Percentiles rank a stretch among this genome's conserved stretches.
phyloP scores from a whole-genome alignment of 2,329 filamentous ascomycete species.

The Alternaria angustiovoidea region DNA sequence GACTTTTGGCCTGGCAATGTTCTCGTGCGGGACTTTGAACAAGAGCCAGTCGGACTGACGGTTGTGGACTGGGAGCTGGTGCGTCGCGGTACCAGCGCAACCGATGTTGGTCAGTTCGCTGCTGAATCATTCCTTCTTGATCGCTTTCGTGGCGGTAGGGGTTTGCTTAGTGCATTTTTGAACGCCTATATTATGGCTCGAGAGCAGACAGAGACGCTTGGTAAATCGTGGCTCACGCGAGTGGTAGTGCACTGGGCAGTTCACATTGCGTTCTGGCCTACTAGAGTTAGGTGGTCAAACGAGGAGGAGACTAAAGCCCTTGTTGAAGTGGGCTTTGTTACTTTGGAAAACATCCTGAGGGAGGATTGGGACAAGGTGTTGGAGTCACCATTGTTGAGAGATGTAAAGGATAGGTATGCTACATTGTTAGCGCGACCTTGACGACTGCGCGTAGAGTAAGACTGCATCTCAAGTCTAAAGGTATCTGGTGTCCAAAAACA shows the following conservation, averaged over 20 bases:
- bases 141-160: slow-evolving; percentile 40
- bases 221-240: slow-evolving; percentile 33
- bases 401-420: slow-evolving; percentile 17
- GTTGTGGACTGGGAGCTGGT: slow-evolving; percentile 51
- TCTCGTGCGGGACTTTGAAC: slow-evolving; percentile 25
- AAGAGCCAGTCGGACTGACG: slow-evolving; percentile 26
- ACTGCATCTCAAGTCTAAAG: no score
- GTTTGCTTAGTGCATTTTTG: slow-evolving; percentile 40
- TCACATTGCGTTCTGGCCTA: slow-evolving; percentile 49
- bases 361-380: slow-evolving; percentile 33
- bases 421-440: background rate
- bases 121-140: slow-evolving; percentile 50
- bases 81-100: slow-evolving; percentile 45
- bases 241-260: slow-evolving; percentile 48
- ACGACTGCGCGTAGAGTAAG: background rate
- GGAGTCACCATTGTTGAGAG: slow-evolving; percentile 19
- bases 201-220: slow-evolving; percentile 3
- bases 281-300: slow-evolving; percentile 40
- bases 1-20: slow-evolving; percentile 54
- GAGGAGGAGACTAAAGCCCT: slow-evolving; percentile 34
- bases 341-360: slow-evolving; percentile 24
- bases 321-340: slow-evolving; percentile 32
- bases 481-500: background rate
- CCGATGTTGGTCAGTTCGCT: slow-evolving; percentile 50
- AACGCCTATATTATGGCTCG: slow-evolving; percentile 29